Conservation (phyloP, 768 basidiomycete genomes). For the Tylopilus subfusipes region DNA sequence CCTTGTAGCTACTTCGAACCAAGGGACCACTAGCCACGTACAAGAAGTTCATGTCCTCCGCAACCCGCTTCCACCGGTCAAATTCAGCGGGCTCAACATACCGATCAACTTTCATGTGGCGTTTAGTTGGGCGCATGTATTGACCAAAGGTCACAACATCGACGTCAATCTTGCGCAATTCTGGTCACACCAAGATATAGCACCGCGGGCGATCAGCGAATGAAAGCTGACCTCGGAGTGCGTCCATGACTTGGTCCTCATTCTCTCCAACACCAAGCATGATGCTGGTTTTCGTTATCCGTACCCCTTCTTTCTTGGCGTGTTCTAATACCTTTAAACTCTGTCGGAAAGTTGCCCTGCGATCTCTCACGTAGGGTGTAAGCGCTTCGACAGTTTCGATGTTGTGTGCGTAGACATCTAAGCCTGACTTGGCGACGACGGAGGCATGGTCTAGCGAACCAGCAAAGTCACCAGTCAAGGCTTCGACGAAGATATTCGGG, state of each 20-base stretch:
- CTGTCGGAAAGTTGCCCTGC: slow-evolving; percentile 86
- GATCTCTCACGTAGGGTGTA: slow-evolving; percentile 93
- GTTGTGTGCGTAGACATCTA: slow-evolving; percentile 98
- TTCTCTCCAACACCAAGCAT: slow-evolving; percentile 98
- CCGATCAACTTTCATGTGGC: slow-evolving; percentile 98
- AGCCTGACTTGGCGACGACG: slow-evolving; percentile 83
- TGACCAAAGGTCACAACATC: slow-evolving; percentile 99
- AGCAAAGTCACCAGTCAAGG: slow-evolving; percentile 91
- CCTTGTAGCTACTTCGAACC: slow-evolving; percentile 97
- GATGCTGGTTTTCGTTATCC: slow-evolving; percentile 94
- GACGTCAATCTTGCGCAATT: slow-evolving; percentile 81
- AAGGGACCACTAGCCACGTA: slow-evolving; percentile 97
- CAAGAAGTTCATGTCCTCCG: slow-evolving; percentile 92
- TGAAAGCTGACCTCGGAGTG: slow-evolving; percentile 66
- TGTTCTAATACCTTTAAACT: slow-evolving; percentile 77
- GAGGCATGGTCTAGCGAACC: slow-evolving; percentile 74
- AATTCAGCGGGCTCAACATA: slow-evolving; percentile 96
- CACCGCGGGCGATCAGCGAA: not conserved
- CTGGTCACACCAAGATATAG: slow-evolving; percentile 38
- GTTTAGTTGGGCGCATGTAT: slow-evolving; percentile 99
- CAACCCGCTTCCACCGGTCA: slow-evolving; percentile 82
- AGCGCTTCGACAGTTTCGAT: slow-evolving; percentile 93
- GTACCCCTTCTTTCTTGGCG: slow-evolving; percentile 80
- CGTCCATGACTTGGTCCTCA: slow-evolving; percentile 74
- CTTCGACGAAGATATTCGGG: slow-evolving; percentile 94